Percentiles rank a stretch among this genome's conserved stretches.
Evolutionary conservation across 129 eudicot genomes (phyloP).

Genomic region (Lactuca sativa): DNA sequence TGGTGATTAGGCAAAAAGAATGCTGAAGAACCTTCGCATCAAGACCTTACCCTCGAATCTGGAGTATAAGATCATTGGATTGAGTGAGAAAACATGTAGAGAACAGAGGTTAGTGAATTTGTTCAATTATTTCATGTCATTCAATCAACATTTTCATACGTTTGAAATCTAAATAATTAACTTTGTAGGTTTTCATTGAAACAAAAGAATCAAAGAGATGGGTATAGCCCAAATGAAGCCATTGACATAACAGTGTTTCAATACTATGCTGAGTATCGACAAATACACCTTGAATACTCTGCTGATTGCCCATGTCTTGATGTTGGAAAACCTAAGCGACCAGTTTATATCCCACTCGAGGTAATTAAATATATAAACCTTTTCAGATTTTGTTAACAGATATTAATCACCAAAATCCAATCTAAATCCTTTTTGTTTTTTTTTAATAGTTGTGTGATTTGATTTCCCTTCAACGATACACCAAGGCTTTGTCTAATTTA

Average conservation of each 20-base stretch:
- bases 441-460: constrained; percentile 54
- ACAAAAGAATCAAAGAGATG: constrained; percentile 30
- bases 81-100: no score
- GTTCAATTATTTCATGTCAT: constrained; percentile 18
- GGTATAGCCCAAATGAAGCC: constrained; percentile 25
- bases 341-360: constrained; percentile 76
- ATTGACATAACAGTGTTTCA: constrained; percentile 62
- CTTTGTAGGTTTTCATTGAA: constrained; percentile 50
- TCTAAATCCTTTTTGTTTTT: background rate
- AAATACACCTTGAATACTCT: constrained; percentile 38
- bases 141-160: background rate
- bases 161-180: background rate
- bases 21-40: no score
- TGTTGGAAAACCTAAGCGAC: constrained; percentile 81
- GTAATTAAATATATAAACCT: constrained; percentile 24
- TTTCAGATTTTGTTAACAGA: background rate
- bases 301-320: constrained; percentile 75
- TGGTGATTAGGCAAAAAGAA: background rate
- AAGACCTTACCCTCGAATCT: no score
- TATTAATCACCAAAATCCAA: background rate
- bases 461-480: constrained; percentile 73
- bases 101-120: constrained; percentile 36
- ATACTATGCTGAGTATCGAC: constrained; percentile 55
- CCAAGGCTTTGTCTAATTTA: constrained; percentile 58
- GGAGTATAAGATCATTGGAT: no score